Base-by-base conservation (phyloP, 495 filamentous ascomycete genomes). In the Annulohypoxylon bovei region DNA sequence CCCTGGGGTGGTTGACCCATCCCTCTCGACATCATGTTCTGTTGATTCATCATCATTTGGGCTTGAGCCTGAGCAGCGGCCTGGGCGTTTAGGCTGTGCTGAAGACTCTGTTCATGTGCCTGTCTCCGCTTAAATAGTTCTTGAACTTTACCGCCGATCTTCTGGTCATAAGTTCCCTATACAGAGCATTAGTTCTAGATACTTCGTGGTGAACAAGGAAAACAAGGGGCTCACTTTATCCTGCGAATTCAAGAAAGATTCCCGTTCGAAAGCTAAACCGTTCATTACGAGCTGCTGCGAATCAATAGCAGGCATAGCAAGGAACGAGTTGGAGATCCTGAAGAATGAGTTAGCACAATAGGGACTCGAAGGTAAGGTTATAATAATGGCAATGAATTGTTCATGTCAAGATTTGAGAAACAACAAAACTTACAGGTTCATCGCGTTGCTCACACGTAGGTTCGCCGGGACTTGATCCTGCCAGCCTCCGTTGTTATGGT, bases 11-110 rank as follows among this genome's bases (percentile, higher is more conserved):
- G 79, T 63, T 83, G 82, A 0, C 76, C 77, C 75, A 83, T 75
- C 0, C 73, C 76, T 40, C 83, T 79, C 16, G 72, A 52, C 74
- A 84, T 81, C 62, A 75, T 71, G 25, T 80, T 77, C 30, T n/a
- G n/a, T n/a, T 81, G 82, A 55, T 80, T 84, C 78, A 85, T 79
- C 70, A 86, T 76, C 78, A 81, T 78, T 49, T 81, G 76, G 23
- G 80, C 73, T 33, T 80, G 79, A 4, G 78, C 81, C 50, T 80
- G 78, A 42, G 76, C 76, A 32, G 76, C 75, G 39, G 77, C 74
- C 20, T 84, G 79, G 28, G 75, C 74, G 40, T 73, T 80, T 30
- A 86, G 54, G 46, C 77, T 77, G 33, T 80, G 78, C 20, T 83
- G 79, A 25, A 87, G 74, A 3, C 62, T 75, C 0, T 77, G 77